Base-by-base conservation (phyloP, 192 early-diverging fungal species). In the Coemansia sp. region DNA sequence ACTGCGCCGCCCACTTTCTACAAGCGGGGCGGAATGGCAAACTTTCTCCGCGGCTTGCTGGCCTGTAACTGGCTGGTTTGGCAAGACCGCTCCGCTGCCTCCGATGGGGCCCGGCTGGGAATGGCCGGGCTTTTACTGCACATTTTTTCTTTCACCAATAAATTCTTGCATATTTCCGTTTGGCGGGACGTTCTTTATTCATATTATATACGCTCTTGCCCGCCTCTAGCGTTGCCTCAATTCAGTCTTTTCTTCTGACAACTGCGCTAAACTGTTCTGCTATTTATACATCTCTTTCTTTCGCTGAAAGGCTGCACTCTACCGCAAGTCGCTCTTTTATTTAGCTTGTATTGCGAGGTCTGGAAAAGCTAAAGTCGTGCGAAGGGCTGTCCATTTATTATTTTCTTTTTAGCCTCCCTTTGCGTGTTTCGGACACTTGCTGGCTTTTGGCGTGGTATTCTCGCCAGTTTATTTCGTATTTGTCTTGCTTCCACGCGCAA, bases 401-500 rank as follows among this genome's bases (percentile, higher is more conserved):
- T 42, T 42, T 42, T 42, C 40, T 42, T 48, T 48, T 48, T 48
- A 17, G 15, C 46, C n/a, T 26, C 50, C 23, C 17, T 36, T 56
- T 56, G n/a, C 25, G 23, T 23, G 52, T 54, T 54, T 54, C 52
- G 52, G 52, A 54, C 52, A 54, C 52, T 55, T 31, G 54, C 34
- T 11, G 28, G 34, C n/a, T 48, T 48, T 48, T 48, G 17, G 54
- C 34, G 54, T 56, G 54, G 54, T 56, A 20, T 56, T 42, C 15
- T 42, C 40, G 10, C 15, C 40, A 42, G 12, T 5, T 15, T 42
- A 42, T n/a, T 42, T 42, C 12, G 40, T 42, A n/a, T 42, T 42
- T 56, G 54, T 56, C 54, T 56, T 34, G 54, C 54, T 56, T 56
- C 26, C 54, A 56, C 54, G 54, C 54, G 54, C 54, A 36, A 48